A percentile compares a stretch with the other conserved stretches of the same genome.
phyloP scores from a whole-genome alignment of 176 grass and related monocot genomes.

The bread wheat (Triticum aestivum) region IWGSC_CS_RefSeq_v2.1 NC_057794.1:291989509-291990008 shows the following conservation, averaged over 20 bases:
- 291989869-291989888: constrained; percentile 6
- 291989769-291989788: constrained; percentile 33
- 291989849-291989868: background rate
- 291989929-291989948: background rate
- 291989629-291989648: constrained; percentile 73
- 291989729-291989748: constrained; percentile 96
- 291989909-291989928: background rate
- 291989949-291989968: background rate
- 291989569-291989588: constrained; percentile 18
- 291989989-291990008: background rate
- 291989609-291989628: constrained; percentile 90
- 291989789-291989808: background rate
- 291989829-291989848: background rate
- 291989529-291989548: background rate
- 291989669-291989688: constrained; percentile 87
- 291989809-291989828: background rate
- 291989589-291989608: constrained; percentile 93
- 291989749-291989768: constrained; percentile 96
- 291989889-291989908: constrained; percentile 1
- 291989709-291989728: constrained; percentile 89
- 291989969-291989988: background rate
- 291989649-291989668: constrained; percentile 57
- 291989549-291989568: background rate
- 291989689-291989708: constrained; percentile 85
- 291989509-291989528: background rate